Base-by-base conservation (phyloP, 2,329 filamentous ascomycete species). In the Beauveria scarabaeidicola region DNA sequence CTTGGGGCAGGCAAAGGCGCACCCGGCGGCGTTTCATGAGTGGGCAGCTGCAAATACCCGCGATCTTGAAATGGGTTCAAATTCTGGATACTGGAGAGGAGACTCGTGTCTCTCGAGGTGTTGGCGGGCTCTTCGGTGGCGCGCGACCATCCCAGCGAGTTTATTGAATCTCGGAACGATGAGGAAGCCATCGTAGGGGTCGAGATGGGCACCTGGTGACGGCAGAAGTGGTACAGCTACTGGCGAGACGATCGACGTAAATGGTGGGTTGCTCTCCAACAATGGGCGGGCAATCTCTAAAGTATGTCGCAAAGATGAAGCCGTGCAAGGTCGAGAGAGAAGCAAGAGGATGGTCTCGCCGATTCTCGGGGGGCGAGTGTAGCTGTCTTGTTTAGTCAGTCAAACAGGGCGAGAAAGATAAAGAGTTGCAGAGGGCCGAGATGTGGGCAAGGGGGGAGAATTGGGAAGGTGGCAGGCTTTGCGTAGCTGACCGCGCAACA, bases 161-260 rank as follows among this genome's bases (percentile, higher is more conserved):
- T 95, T 81, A 97, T 91, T 23, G 90, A 95, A 75, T 97, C 91
- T 72, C 92, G 86, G 74, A 99, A 97, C 51, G 90, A 90, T 66
- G 86, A 80, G 65, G 91, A 93, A 63, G 92, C 89, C 92, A 96
- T 96, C 63, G 59, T 59, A 55, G 58, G 47, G 56, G 47, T 58
- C 56, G 46, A 58, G 47, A 48, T 52, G 56, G 56, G 46, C 23
- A 52, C 47, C n/a, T 19, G 56, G 46, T n/a, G 36, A 38, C 23
- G 36, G 55, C 38, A 44, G 55, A 36, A 43, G 23, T 25, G 55
- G 46, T 58, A 52, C 56, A 48, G 56, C 40, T 52, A 36, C 40
- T 51, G 56, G 56, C 25, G 40, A 52, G 56, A 50, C 47, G 47
- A 58, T 58, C 47, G 56, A 48, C 56, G 47, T 27, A 43, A 29